phyloP scores from a whole-genome alignment of 345 rosid genomes.

The Lenwebbia sp. region DNA sequence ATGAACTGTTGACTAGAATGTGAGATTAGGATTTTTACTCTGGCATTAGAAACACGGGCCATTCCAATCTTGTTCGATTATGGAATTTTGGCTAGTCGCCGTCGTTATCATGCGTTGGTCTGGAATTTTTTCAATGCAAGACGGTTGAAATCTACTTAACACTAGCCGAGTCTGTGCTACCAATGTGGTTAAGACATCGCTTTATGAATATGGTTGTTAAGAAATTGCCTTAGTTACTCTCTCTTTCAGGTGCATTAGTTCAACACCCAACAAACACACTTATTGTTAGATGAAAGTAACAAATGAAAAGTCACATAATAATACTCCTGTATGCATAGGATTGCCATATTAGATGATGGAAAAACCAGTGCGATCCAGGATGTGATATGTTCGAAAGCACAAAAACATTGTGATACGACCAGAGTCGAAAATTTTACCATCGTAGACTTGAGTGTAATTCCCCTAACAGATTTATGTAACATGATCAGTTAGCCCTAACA shows the following conservation, averaged over 20 bases:
- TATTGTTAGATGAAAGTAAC: background rate
- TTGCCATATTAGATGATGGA: background rate
- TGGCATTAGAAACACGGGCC: background rate
- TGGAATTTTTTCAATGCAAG: background rate
- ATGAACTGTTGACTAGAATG: background rate
- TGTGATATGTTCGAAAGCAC: background rate
- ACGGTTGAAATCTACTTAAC: background rate
- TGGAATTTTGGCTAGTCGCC: background rate
- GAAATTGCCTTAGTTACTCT: background rate
- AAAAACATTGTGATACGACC: background rate
- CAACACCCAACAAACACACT: background rate
- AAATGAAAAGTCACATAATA: background rate
- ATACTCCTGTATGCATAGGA: background rate
- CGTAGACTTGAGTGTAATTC: background rate
- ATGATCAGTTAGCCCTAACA: background rate
- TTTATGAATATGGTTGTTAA: background rate
- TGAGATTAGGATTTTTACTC: background rate
- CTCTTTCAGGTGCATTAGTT: background rate
- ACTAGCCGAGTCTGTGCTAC: background rate
- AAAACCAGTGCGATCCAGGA: background rate
- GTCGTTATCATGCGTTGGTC: background rate
- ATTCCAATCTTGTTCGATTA: background rate
- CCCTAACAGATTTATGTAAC: background rate
- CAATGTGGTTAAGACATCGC: background rate
- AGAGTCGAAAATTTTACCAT: background rate